Conservation (phyloP, 768 basidiomycete species). For the Tulasnella sp. region DNA sequence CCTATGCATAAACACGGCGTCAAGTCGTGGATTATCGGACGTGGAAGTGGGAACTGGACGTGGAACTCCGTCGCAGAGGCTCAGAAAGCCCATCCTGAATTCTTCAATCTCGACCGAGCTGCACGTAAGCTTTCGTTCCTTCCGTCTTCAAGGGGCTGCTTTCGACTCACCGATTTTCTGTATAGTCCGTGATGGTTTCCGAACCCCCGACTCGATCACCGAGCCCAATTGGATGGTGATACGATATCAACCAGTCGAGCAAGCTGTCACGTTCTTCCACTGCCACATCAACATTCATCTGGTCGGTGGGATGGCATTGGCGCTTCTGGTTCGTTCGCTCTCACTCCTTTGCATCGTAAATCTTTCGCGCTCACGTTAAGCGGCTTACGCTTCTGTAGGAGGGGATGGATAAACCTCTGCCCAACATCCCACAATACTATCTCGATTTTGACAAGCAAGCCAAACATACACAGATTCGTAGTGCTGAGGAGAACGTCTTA, state of each 20-base stretch:
- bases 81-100: not conserved
- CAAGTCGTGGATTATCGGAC: constrained; percentile 17
- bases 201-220: not conserved
- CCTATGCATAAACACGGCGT: constrained; percentile 19
- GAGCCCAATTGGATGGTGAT: constrained; percentile 7
- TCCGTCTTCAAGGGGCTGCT: no score
- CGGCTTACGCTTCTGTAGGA: not conserved
- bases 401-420: not conserved
- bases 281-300: constrained; percentile 21
- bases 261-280: constrained; percentile 17
- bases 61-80: constrained; percentile 22
- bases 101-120: not conserved
- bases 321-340: not conserved
- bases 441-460: not conserved
- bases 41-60: not conserved
- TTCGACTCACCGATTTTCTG: not conserved
- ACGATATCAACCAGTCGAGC: constrained; percentile 4
- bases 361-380: not conserved
- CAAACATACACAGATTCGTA: not conserved
- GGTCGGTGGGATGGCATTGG: constrained; percentile 19
- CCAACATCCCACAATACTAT: constrained; percentile 1
- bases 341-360: not conserved
- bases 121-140: not conserved
- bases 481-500: not conserved
- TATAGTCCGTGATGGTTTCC: constrained; percentile 17